phyloP scores from a whole-genome alignment of 2,329 filamentous ascomycete species.

The Fusarium pseudonygamai region DNA sequence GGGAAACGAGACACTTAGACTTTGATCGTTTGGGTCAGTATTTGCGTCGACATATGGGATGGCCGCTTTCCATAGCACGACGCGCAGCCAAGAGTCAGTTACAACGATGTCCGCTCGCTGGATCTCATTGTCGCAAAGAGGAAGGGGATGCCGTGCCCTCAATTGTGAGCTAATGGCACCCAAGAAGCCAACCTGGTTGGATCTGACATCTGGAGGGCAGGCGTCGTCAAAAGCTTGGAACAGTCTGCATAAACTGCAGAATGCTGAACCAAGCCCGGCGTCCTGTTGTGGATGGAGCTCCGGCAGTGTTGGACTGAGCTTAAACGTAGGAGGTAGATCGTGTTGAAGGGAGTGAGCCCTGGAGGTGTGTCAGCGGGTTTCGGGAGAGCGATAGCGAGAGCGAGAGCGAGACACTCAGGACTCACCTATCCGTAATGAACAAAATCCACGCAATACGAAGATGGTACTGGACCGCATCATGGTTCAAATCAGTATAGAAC shows the following conservation, averaged over 20 bases:
- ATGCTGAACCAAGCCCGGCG: neutral
- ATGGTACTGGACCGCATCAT: neutral
- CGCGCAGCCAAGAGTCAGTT: constrained; percentile 18
- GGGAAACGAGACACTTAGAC: constrained; percentile 18
- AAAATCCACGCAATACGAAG: constrained; percentile 23
- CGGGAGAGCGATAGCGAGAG: neutral
- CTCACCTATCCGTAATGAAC: constrained; percentile 18
- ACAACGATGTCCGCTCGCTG: constrained; percentile 20
- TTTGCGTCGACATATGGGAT: constrained; percentile 12
- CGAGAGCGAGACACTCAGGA: neutral
- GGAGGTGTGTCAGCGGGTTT: neutral
- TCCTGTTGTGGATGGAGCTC: neutral
- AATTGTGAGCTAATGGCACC: constrained; percentile 16
- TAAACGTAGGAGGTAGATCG: constrained; percentile 20
- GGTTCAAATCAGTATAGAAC: constrained; percentile 1
- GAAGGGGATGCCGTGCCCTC: neutral
- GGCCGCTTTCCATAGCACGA: constrained; percentile 23
- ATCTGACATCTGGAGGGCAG: constrained; percentile 11
- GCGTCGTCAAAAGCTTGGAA: constrained; percentile 20
- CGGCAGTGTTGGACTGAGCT: constrained; percentile 17
- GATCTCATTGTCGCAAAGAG: constrained; percentile 9
- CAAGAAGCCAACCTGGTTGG: neutral
- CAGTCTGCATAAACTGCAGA: constrained; percentile 22
- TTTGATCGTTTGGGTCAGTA: constrained; percentile 13
- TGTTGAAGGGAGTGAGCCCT: constrained; percentile 23